Conservation (phyloP, 202 grass and related monocot species). For the Panicum hallii region DNA sequence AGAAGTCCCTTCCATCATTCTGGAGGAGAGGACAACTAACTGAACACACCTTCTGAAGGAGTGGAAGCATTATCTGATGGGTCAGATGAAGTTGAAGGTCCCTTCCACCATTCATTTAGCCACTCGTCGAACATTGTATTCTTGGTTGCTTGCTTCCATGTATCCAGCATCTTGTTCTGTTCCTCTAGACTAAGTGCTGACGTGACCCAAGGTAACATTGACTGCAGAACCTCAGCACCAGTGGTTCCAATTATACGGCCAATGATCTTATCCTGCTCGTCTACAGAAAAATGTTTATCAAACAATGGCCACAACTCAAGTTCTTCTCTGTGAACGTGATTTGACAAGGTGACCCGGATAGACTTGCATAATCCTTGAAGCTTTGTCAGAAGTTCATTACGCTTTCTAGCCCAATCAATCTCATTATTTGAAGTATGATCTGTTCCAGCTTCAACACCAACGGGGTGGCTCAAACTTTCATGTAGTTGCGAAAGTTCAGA, state of each 20-base stretch:
- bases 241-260: slow-evolving; percentile 95
- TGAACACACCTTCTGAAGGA: slow-evolving; percentile 61
- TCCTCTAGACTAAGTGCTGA: slow-evolving; percentile 86
- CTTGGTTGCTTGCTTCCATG: slow-evolving; percentile 81
- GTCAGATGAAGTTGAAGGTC: slow-evolving; percentile 51
- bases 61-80: slow-evolving; percentile 33
- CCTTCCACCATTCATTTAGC: slow-evolving; percentile 96
- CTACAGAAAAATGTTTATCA: slow-evolving; percentile 88
- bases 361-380: slow-evolving; percentile 98
- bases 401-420: slow-evolving; percentile 60
- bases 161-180: slow-evolving; percentile 91
- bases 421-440: slow-evolving; percentile 35
- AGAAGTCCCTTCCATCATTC: neutral
- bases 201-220: slow-evolving; percentile 97
- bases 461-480: slow-evolving; percentile 37
- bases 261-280: slow-evolving; percentile 95
- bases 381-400: slow-evolving; percentile 84
- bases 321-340: slow-evolving; percentile 95
- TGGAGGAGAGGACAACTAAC: slow-evolving; percentile 27
- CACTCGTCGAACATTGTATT: slow-evolving; percentile 99
- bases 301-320: slow-evolving; percentile 97
- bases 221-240: slow-evolving; percentile 95
- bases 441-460: slow-evolving; percentile 28
- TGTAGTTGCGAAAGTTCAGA: slow-evolving; percentile 70
- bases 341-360: slow-evolving; percentile 80